Evolutionary conservation across 257 asterid genomes (phyloP).

Genomic region (Nicotiana tabacum): DNA sequence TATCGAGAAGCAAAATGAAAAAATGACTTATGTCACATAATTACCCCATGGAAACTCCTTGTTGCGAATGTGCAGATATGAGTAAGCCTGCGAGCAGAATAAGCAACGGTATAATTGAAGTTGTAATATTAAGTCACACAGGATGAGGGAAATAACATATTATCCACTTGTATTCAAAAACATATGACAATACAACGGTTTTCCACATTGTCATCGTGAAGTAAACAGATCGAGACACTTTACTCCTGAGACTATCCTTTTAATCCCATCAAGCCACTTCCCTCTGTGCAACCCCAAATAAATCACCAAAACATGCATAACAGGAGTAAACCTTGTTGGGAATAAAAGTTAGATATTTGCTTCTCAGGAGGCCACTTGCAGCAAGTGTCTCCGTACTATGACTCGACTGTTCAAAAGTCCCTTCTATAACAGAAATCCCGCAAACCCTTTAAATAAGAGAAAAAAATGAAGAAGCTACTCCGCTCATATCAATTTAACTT

Average conservation of each 20-base stretch:
- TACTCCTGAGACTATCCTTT: not conserved
- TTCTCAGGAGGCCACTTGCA: not conserved
- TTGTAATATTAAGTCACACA: not conserved
- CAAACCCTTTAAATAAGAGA: not conserved
- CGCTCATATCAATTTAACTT: not conserved
- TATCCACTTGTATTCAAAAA: not conserved
- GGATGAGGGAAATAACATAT: not conserved
- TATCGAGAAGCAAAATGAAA: not conserved
- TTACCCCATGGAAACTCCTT: conserved; percentile 94
- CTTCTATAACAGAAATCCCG: not conserved
- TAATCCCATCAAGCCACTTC: not conserved
- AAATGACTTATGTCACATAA: not conserved
- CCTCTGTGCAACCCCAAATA: not conserved
- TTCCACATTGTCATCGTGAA: not conserved
- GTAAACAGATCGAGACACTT: not conserved
- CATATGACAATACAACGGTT: not conserved
- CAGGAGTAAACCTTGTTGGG: not conserved
- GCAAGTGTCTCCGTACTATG: not conserved
- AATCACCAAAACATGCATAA: not conserved
- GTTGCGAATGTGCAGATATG: conserved; percentile 70
- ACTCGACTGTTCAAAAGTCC: not conserved
- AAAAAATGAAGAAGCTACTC: not conserved
- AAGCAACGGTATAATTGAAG: not conserved
- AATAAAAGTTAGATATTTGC: not conserved
- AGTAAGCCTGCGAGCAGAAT: conserved; percentile 47